These are phyloP conservation scores for Diplotaxis tenuifolia DNA, from an alignment of 345 rosid genomes.

Conservation along the genomic window DNA sequence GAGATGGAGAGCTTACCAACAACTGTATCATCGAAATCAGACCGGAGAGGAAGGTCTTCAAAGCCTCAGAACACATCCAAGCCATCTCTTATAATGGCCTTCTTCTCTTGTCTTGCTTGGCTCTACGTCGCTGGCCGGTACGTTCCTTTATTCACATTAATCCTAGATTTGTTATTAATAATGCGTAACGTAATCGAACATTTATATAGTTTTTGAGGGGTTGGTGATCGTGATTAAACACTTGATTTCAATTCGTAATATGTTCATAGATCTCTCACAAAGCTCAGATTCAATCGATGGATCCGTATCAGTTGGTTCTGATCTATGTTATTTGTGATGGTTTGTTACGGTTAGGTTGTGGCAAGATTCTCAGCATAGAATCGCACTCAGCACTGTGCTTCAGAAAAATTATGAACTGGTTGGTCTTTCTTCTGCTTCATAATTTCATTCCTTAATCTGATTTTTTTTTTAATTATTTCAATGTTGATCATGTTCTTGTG, in stretches of 20 bases:
- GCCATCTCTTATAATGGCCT: slow-evolving; percentile 69
- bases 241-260: background rate
- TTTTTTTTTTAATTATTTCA: background rate
- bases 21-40: slow-evolving; percentile 49
- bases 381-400: slow-evolving; percentile 57
- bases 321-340: background rate
- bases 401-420: slow-evolving; percentile 71
- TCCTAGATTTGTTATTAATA: background rate
- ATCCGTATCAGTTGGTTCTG: background rate
- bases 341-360: slow-evolving; percentile 57
- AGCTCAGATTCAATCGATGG: background rate
- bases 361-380: slow-evolving; percentile 94
- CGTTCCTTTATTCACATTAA: background rate
- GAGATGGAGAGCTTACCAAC: slow-evolving; percentile 75
- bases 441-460: background rate
- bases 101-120: slow-evolving; percentile 95
- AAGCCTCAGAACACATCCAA: slow-evolving; percentile 61
- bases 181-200: background rate
- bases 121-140: slow-evolving; percentile 95
- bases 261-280: slow-evolving; percentile 15
- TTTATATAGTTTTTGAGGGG: background rate
- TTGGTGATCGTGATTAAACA: background rate
- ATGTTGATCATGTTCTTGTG: slow-evolving; percentile 22
- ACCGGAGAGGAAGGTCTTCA: slow-evolving; percentile 65
- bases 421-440: slow-evolving; percentile 13